Percentiles rank a stretch among this genome's conserved stretches.
These are phyloP conservation scores for Chlorella sp. DNA, from an alignment of 139 green algal genomes.

Conservation along the genomic window DNA sequence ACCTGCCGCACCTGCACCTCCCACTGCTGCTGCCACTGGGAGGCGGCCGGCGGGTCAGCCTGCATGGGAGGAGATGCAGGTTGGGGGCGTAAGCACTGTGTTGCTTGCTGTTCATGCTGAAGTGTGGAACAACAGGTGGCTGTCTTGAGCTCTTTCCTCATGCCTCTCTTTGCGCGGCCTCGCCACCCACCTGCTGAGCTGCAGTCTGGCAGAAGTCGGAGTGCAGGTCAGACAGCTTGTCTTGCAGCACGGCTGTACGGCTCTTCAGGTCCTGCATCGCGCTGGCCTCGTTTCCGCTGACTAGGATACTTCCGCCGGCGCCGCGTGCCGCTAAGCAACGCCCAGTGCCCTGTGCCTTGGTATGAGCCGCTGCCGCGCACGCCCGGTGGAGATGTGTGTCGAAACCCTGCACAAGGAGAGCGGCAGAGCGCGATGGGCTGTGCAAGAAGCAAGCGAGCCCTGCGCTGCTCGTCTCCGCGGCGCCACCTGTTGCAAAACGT, in stretches of 20 bases:
- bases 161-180: background rate
- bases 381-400: too few species aligned
- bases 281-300: background rate
- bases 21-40: slow-evolving; percentile 14
- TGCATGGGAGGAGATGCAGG: background rate
- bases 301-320: background rate
- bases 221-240: slow-evolving; percentile 19
- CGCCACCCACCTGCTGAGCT: background rate
- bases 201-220: background rate
- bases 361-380: too few species aligned
- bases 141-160: background rate
- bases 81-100: background rate
- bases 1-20: background rate
- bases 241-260: background rate
- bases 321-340: too few species aligned
- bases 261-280: background rate
- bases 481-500: too few species aligned
- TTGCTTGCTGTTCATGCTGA: background rate
- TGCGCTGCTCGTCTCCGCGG: too few species aligned
- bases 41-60: background rate
- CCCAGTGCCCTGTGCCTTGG: too few species aligned
- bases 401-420: too few species aligned
- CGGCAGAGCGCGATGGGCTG: too few species aligned
- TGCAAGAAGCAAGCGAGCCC: too few species aligned
- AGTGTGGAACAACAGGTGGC: background rate